A percentile compares a stretch with the other conserved stretches of the same genome.
Evolutionary conservation across 2,329 filamentous ascomycete species (phyloP).

Genomic region (Arthroderma uncinatum): DNA sequence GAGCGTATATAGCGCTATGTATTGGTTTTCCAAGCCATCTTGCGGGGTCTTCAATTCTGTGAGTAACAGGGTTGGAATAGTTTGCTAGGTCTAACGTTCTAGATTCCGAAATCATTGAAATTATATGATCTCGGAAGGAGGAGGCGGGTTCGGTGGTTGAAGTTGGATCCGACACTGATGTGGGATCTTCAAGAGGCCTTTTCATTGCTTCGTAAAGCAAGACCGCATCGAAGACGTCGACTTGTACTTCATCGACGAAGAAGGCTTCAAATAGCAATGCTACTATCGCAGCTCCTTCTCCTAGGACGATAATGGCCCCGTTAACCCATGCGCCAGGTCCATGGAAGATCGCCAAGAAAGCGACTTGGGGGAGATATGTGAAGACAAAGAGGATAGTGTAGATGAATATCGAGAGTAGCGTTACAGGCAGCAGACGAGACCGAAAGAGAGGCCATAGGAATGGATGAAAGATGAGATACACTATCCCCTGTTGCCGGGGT

Average conservation of each 20-base stretch:
- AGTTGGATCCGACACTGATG: neutral
- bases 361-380: constrained; percentile 77
- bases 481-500: constrained; percentile 50
- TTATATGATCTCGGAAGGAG: neutral
- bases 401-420: constrained; percentile 70
- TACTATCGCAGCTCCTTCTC: constrained; percentile 51
- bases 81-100: neutral
- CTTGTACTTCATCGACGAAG: constrained; percentile 66
- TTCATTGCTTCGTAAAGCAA: constrained; percentile 52
- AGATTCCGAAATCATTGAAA: constrained; percentile 1
- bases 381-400: constrained; percentile 81
- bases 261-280: constrained; percentile 65
- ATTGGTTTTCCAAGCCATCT: constrained; percentile 75
- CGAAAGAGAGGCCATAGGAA: constrained; percentile 75
- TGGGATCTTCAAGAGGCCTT: constrained; percentile 28
- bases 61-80: constrained; percentile 1
- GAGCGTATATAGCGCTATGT: constrained; percentile 64
- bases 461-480: constrained; percentile 65
- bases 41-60: constrained; percentile 45
- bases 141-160: neutral
- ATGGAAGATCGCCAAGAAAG: constrained; percentile 82
- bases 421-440: constrained; percentile 65
- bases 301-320: constrained; percentile 70
- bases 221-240: constrained; percentile 76
- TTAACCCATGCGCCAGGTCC: constrained; percentile 74